Evolutionary conservation across 768 basidiomycete genomes (phyloP).

Genomic region (Xanthoconium purpureum): DNA sequence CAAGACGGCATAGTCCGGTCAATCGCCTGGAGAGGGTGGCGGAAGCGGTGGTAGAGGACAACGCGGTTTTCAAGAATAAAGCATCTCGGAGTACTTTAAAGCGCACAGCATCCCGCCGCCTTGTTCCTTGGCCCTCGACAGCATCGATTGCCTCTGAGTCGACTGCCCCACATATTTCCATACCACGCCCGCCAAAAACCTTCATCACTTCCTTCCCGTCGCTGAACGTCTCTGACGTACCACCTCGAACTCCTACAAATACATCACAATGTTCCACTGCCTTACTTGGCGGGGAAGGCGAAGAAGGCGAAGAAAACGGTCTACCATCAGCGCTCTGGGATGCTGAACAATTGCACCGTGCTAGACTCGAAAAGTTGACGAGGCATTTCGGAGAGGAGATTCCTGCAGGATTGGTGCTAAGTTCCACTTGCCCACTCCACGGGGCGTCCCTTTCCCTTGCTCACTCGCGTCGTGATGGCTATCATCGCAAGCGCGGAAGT

Average conservation of each 20-base stretch:
- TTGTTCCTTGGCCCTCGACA: not conserved
- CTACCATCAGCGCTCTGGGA: not conserved
- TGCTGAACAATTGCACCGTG: slow-evolving; percentile 28
- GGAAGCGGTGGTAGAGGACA: slow-evolving; percentile 1
- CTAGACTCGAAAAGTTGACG: slow-evolving; percentile 36
- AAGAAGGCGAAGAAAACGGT: slow-evolving; percentile 6
- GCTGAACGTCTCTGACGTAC: slow-evolving; percentile 6
- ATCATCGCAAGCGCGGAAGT: slow-evolving; percentile 14
- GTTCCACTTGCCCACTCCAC: slow-evolving; percentile 2
- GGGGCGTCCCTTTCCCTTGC: not conserved
- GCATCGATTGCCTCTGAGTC: not conserved
- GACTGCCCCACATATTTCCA: not conserved
- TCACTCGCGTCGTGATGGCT: not conserved
- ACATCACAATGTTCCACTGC: slow-evolving; percentile 8
- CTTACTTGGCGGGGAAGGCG: slow-evolving; percentile 9
- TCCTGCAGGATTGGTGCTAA: slow-evolving; percentile 34
- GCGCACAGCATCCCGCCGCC: not conserved
- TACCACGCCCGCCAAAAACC: not conserved
- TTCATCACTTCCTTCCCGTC: slow-evolving; percentile 12
- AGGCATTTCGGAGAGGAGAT: slow-evolving; percentile 39
- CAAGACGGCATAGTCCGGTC: not conserved
- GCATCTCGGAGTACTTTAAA: not conserved
- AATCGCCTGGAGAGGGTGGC: slow-evolving; percentile 1
- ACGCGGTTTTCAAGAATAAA: not conserved
- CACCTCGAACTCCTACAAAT: slow-evolving; percentile 13